Base-by-base conservation (phyloP, 441 rosid genomes). In the Arabidopsis lyrata region DNA sequence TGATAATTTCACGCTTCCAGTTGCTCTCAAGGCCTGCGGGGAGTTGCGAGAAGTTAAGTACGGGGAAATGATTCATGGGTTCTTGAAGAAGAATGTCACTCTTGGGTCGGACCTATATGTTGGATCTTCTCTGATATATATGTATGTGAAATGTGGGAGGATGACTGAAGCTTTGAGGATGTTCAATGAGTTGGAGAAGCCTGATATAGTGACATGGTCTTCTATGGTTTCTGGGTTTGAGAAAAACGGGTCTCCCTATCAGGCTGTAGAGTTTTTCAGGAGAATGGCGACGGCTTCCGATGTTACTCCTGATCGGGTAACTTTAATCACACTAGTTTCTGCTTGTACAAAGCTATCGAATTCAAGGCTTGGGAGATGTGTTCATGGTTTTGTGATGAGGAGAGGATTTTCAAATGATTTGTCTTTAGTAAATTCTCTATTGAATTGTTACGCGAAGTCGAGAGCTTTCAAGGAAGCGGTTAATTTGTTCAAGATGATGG, bases 191-290 rank as follows among this genome's bases (percentile, higher is more conserved):
- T 81, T 83, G 74, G 82, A 74, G 20, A 27, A 72, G 36, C 90
- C 86, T 20, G 88, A 86, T 71, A 53, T 76, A 1, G 83, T 82
- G 20, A 69, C 86, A 15, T 84, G 86, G 85, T 84, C 90, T 78
- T 83, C 81, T 65, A 76, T 84, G 85, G 74, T 86, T 70, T 78
- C 83, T 74, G 88, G 86, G 52, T 86, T 76, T 38, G 84, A 81
- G 62, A 83, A 73, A 55, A 83, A 78, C 15, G 84, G 86, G 2
- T 63, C 29, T 76, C 74, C 82, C 20, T 73, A 32, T 38, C 75
- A 86, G 53, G 90, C 88, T 15, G 60, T 83, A 34, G 55, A 50
- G 1, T 60, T 84, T 77, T 81, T 84, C 68, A 63, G 81, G 60
- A 74, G 49, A 80, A 81, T 83, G 85, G 39, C 50, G 2, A 41